Base-by-base conservation (phyloP, 1,284 basidiomycete species). In the Ceratobasidium papillatum region DNA sequence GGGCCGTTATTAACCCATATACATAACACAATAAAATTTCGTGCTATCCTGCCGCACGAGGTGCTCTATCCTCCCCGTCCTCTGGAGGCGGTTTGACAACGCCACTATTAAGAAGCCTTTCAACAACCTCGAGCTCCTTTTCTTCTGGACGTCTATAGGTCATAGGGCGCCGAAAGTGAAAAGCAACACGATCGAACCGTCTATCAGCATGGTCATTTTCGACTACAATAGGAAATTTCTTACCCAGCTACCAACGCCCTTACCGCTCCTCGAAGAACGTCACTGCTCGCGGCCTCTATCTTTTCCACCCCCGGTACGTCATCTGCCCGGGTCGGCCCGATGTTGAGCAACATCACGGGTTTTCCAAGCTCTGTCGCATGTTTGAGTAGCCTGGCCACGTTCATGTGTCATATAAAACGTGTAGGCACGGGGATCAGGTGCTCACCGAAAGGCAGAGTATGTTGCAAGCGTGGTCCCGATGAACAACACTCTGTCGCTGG, bases 381-480 rank as follows among this genome's bases (percentile, higher is more conserved):
- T 80, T 92, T 94, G 64, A 96, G 84, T n/a, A 97, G 83, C 61
- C 79, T 71, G 22, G 1, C 17, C 34, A 30, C 47, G 43, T 34
- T 14, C 25, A 71, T 14, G 47, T 51, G 19, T 49, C 14, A 25
- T 19, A 34, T n/a, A 17, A n/a, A 45, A 36, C 59, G 34, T 25
- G 62, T 17, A 32, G 32, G 38, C 56, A 38, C 65, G 64, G 56
- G 45, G 45, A 65, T 54, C 41, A 41, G 47, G 68, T 58, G 45
- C 65, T 73, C 78, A 92, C 92, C 94, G 86, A 82, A 92, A 97
- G 0, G 95, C 94, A 8, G 94, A 95, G 82, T 93, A 97, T 0
- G 96, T 98, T 1, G 96, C 95, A 14, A 98, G 87, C 0, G 94
- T 95, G 0, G 94, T 95, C 38, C 96, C 95, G 47, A 97, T 83